phyloP scores from a whole-genome alignment of 495 filamentous ascomycete species.

The Cercophora sp. region DNA sequence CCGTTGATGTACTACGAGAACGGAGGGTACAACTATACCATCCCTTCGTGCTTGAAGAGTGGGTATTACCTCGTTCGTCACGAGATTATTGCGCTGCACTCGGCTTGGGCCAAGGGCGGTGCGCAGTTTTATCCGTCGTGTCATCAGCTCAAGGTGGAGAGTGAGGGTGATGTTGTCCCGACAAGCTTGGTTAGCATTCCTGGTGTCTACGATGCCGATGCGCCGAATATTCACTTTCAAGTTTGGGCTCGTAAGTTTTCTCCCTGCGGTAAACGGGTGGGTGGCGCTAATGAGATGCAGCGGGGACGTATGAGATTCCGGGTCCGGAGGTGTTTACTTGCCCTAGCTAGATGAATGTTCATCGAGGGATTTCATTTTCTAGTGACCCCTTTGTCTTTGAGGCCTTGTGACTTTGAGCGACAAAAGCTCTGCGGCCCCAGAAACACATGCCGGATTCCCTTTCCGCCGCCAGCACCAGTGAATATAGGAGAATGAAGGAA shows the following conservation, averaged over 20 bases:
- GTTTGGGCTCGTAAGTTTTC: not conserved
- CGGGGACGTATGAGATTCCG: slow-evolving; percentile 50
- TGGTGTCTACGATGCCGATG: slow-evolving; percentile 40
- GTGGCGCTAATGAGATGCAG: not conserved
- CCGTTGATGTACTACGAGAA: slow-evolving; percentile 52
- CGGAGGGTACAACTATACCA: slow-evolving; percentile 55
- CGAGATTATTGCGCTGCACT: slow-evolving; percentile 67
- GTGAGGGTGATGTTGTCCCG: slow-evolving; percentile 47
- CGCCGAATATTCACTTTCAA: not conserved
- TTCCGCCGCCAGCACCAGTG: too few relatives aligned
- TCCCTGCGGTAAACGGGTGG: not conserved
- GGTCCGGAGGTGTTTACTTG: slow-evolving; percentile 47
- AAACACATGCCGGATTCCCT: too few relatives aligned
- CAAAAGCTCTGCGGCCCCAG: not conserved
- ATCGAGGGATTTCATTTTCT: not conserved
- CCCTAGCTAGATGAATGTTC: not conserved
- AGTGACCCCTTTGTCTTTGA: too few relatives aligned
- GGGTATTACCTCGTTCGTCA: slow-evolving; percentile 68
- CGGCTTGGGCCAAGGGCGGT: slow-evolving; percentile 46
- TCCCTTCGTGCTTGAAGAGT: slow-evolving; percentile 52
- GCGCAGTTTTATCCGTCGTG: slow-evolving; percentile 71
- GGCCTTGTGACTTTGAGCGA: not conserved
- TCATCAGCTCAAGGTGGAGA: slow-evolving; percentile 61
- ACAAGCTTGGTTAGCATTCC: slow-evolving; percentile 41
- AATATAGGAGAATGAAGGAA: too few relatives aligned